phyloP scores from a whole-genome alignment of 2,329 filamentous ascomycete genomes.

The Aspergillus pseudotamarii region DNA sequence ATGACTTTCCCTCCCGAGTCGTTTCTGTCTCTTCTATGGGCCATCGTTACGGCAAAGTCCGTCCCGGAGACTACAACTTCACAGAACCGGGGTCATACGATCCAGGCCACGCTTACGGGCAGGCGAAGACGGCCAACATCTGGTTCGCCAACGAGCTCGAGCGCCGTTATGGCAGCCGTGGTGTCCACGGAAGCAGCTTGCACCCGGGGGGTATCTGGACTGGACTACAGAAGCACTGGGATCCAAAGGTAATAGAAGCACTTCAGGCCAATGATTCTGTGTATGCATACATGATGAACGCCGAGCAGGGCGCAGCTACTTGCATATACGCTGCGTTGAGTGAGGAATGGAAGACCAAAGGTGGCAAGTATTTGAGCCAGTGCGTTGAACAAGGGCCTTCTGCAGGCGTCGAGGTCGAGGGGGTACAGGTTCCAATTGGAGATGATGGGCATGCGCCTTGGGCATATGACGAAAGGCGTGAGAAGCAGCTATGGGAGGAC shows the following conservation, averaged over 20 bases:
- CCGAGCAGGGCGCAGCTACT: not conserved
- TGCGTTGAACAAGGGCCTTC: not conserved
- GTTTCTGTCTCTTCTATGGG: constrained; percentile 50
- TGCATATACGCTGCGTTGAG: not conserved
- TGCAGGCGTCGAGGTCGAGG: not conserved
- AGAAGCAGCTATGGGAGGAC: not conserved
- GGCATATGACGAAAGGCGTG: not conserved
- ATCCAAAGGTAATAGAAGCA: not conserved
- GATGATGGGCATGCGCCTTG: not conserved
- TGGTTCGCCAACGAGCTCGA: constrained; percentile 57
- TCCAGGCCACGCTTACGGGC: constrained; percentile 47
- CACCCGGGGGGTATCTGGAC: constrained; percentile 47
- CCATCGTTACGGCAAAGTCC: constrained; percentile 49
- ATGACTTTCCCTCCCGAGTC: constrained; percentile 50
- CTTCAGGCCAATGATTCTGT: not conserved
- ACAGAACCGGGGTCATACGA: constrained; percentile 29
- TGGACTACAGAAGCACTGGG: not conserved
- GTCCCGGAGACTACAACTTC: constrained; percentile 30
- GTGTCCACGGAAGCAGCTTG: constrained; percentile 49
- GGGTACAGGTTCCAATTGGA: not conserved
- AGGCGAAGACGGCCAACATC: constrained; percentile 57
- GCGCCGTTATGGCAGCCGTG: constrained; percentile 48
- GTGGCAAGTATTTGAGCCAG: not conserved
- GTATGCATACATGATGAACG: not conserved
- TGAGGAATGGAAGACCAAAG: not conserved